These are phyloP conservation scores for Aspergillus quadricinctus DNA, from an alignment of 2,329 filamentous ascomycete species.

Conservation along the genomic window DNA sequence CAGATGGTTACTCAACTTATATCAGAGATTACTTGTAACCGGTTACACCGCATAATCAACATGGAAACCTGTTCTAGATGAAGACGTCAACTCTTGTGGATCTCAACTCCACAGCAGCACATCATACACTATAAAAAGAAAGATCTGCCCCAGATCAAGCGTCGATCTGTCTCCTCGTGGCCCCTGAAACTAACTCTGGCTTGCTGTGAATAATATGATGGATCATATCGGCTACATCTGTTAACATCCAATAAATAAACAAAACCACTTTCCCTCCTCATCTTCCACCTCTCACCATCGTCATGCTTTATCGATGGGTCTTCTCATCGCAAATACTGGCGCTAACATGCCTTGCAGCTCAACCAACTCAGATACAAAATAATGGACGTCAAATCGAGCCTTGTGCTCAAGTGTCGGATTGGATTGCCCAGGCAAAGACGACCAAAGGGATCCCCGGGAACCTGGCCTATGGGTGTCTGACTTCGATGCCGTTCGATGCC, in stretches of 20 bases:
- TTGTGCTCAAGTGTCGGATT: neutral
- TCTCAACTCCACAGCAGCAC: neutral
- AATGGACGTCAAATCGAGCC: neutral
- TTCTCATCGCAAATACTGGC: neutral
- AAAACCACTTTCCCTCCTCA: neutral
- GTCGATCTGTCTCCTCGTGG: neutral
- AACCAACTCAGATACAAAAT: neutral
- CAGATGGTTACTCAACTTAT: neutral
- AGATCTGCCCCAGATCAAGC: neutral
- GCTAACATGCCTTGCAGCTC: neutral
- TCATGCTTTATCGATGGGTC: neutral
- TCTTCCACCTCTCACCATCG: neutral
- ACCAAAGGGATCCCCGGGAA: constrained; percentile 1
- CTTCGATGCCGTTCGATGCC: constrained; percentile 27
- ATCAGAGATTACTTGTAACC: neutral
- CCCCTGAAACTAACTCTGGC: neutral
- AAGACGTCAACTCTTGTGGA: neutral
- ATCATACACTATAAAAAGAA: neutral
- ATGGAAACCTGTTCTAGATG: neutral
- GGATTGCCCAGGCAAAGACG: neutral
- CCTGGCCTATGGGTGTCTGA: constrained; percentile 21
- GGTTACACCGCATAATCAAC: neutral
- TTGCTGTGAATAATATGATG: neutral
- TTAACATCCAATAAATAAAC: neutral
- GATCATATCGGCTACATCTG: neutral